Base-by-base conservation (phyloP, 495 filamentous ascomycete genomes). In the Haplographium delicatum region DNA sequence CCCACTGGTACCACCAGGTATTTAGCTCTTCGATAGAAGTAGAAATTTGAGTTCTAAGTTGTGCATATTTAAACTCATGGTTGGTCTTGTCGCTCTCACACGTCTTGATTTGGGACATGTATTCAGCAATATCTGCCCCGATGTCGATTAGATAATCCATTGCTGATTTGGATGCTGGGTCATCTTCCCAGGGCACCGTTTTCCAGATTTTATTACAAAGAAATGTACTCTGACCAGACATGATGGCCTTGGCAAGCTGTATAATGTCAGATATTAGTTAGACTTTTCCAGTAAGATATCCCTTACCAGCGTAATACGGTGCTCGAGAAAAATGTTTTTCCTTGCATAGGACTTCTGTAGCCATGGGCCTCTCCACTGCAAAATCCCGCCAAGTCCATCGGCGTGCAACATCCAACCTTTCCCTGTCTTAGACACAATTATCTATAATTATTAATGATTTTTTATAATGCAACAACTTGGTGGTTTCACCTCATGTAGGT, bases 121-220 rank as follows among this genome's bases (percentile, higher is more conserved):
- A 7, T 20, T 34, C 30, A 22, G 44, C 30, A 18, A 47, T 47
- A 25, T 47, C 44, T 22, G 27, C 26, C 5, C 13, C 22, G 11
- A 47, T 47, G 22, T 47, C 44, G 5, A 47, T 24, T 3, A 47
- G 44, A 35, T 34, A 34, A 22, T 47, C 44, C n/a, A 47, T 47
- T 6, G 44, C n/a, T 9, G 11, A 23, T 37, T 47, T 47, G 4
- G 44, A 35, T 22, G n/a, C 16, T 8, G 31, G 27, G 22, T 47
- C 44, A 20, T 47, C 44, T 37, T 34, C 44, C 44, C 44, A 47
- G 4, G 44, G 44, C 10, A 47, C 30, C 11, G 5, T 47, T 37
- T 47, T 47, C 44, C 44, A 47, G 19, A n/a, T 25, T 20, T 13
- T 3, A 11, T 18, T 5, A 5, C 27, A 18, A 25, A 47, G 44